These are phyloP conservation scores for Chlorella sp. DNA, from an alignment of 139 green algal species.

Conservation along the genomic window DNA sequence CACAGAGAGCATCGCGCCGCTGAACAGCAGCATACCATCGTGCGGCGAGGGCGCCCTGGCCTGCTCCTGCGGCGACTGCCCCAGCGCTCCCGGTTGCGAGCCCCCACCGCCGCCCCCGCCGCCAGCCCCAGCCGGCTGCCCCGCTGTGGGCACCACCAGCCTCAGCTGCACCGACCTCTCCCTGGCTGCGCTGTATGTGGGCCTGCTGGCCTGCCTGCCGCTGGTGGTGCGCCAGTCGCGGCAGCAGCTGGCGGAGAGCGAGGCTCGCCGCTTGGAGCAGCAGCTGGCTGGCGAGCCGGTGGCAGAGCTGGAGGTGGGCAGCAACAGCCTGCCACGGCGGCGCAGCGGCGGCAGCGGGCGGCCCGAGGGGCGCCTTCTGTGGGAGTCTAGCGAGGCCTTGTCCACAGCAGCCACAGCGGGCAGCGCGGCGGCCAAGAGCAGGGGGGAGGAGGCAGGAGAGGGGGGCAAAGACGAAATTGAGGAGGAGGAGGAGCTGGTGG, in stretches of 20 bases:
- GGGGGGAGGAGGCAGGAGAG: not conserved
- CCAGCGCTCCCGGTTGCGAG: constrained; percentile 66
- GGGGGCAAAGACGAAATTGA: not conserved
- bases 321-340: not conserved
- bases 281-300: not conserved
- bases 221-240: constrained; percentile 8
- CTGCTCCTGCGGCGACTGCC: constrained; percentile 94
- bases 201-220: constrained; percentile 45
- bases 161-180: constrained; percentile 71
- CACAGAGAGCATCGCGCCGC: constrained; percentile 53
- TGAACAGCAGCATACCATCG: constrained; percentile 51
- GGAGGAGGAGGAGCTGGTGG: constrained; percentile 24
- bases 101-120: constrained; percentile 54
- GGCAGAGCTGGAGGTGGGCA: not conserved
- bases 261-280: not conserved
- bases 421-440: not conserved
- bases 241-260: not conserved
- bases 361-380: not conserved
- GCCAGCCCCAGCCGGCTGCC: constrained; percentile 52
- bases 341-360: not conserved
- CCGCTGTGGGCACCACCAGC: constrained; percentile 47
- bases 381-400: not conserved
- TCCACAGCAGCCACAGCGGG: not conserved
- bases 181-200: constrained; percentile 64
- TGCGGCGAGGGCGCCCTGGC: constrained; percentile 78